phyloP scores from a whole-genome alignment of 208 protist species.

The Blastocrithidia nonstop region DNA sequence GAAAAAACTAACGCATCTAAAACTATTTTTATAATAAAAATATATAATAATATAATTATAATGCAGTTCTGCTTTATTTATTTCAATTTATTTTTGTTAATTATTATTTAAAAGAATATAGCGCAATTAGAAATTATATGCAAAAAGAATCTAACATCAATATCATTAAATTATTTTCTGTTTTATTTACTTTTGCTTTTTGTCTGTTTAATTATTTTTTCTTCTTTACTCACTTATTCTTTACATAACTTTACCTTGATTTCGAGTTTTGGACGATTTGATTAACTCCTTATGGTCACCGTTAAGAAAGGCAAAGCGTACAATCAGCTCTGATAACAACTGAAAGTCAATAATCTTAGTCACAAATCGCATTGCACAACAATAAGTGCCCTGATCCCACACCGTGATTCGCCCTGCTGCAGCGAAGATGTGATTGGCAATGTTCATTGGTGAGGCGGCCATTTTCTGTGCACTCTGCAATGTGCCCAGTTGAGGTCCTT shows the following conservation, averaged over 20 bases:
- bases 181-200: slow-evolving; percentile 2
- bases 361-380: slow-evolving; percentile 43
- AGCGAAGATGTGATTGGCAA: slow-evolving; percentile 75
- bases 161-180: background rate
- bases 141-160: background rate
- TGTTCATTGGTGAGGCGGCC: slow-evolving; percentile 48
- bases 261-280: background rate
- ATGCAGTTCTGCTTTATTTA: too few species aligned
- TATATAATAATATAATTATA: too few species aligned
- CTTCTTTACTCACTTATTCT: background rate
- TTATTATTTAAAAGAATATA: background rate
- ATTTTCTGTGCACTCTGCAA: slow-evolving; percentile 61
- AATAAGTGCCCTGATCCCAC: slow-evolving; percentile 71
- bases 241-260: background rate
- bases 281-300: slow-evolving; percentile 51
- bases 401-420: slow-evolving; percentile 64
- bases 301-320: slow-evolving; percentile 57
- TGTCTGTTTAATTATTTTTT: background rate
- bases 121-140: background rate
- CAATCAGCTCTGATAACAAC: slow-evolving; percentile 63
- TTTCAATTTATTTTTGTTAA: too few species aligned
- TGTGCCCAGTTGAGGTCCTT: slow-evolving; percentile 55
- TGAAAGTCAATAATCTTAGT: slow-evolving; percentile 80
- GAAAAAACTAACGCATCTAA: too few species aligned
- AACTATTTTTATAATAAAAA: too few species aligned